These are phyloP conservation scores for Monilinia laxa DNA, from an alignment of 2,329 filamentous ascomycete species.

Conservation along the genomic window DNA sequence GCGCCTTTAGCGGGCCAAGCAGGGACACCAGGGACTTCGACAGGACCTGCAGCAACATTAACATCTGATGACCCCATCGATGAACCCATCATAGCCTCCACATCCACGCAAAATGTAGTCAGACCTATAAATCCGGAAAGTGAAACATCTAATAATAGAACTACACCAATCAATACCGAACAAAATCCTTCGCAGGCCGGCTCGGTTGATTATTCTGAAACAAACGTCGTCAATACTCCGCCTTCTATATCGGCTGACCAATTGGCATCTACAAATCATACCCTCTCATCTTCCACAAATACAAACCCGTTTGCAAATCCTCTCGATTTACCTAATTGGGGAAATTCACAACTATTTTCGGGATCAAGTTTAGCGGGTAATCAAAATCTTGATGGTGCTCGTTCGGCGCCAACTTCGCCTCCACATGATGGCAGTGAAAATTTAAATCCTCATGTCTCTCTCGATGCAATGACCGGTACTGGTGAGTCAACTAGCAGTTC, in stretches of 20 bases:
- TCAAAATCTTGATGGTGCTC: slow-evolving; percentile 20
- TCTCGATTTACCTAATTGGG: slow-evolving; percentile 15
- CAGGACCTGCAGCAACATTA: slow-evolving; percentile 30
- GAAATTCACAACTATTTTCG: slow-evolving; percentile 34
- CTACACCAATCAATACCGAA: slow-evolving; percentile 31
- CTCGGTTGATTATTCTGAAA: slow-evolving; percentile 35
- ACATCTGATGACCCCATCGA: slow-evolving; percentile 29
- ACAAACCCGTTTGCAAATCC: slow-evolving; percentile 25
- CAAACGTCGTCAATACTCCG: slow-evolving; percentile 33
- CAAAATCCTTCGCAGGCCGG: slow-evolving; percentile 31
- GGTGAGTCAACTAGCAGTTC: slow-evolving; percentile 19
- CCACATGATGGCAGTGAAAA: slow-evolving; percentile 1
- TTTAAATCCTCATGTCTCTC: neutral
- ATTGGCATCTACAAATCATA: slow-evolving; percentile 29
- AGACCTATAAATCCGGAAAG: slow-evolving; percentile 30
- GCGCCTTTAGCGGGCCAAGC: slow-evolving; percentile 15
- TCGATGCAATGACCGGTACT: neutral
- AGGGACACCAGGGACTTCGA: slow-evolving; percentile 20
- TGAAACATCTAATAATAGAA: slow-evolving; percentile 20
- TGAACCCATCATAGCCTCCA: slow-evolving; percentile 32
- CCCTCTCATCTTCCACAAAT: slow-evolving; percentile 26
- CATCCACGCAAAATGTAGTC: slow-evolving; percentile 31
- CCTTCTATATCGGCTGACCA: slow-evolving; percentile 33
- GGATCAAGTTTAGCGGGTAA: slow-evolving; percentile 20
- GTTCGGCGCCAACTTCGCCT: slow-evolving; percentile 1